Conservation (phyloP, 1,284 basidiomycete species). For the Exobasidium rhododendri region DNA sequence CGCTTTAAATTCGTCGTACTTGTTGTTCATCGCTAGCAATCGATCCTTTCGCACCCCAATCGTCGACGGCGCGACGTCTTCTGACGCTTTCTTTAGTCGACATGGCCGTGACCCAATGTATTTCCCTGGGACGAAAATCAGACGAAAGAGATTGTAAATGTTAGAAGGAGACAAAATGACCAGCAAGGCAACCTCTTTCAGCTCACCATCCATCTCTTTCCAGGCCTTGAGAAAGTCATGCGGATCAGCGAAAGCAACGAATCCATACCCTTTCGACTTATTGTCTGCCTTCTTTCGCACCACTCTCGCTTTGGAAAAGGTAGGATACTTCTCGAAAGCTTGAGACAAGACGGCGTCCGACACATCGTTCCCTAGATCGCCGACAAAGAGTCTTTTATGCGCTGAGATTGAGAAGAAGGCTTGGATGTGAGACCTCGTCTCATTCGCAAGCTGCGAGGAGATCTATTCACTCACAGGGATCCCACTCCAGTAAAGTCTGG, state of each 20-base stretch:
- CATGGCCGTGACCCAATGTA: conserved; percentile 52
- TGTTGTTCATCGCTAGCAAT: conserved; percentile 39
- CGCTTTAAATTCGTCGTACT: conserved; percentile 33
- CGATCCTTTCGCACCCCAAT: conserved; percentile 52
- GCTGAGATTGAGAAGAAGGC: conserved; percentile 59
- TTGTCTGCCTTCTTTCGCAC: conserved; percentile 74
- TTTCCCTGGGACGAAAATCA: conserved; percentile 28
- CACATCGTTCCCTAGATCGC: conserved; percentile 96
- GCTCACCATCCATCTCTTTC: conserved; percentile 96
- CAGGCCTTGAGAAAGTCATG: conserved; percentile 97
- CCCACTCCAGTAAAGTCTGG: conserved; percentile 94
- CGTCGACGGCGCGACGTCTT: conserved; percentile 37
- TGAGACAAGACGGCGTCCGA: conserved; percentile 87
- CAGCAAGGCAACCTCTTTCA: conserved; percentile 6
- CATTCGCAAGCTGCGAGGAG: not conserved
- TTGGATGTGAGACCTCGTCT: not conserved
- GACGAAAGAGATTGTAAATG: not conserved
- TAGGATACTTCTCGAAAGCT: conserved; percentile 82
- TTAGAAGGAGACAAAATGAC: not conserved
- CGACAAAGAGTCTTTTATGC: conserved; percentile 97
- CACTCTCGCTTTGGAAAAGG: conserved; percentile 90
- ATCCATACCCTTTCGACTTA: conserved; percentile 90
- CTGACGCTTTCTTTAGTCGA: conserved; percentile 49
- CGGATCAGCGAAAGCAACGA: conserved; percentile 95
- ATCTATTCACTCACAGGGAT: conserved; percentile 69